Percentiles rank a stretch among this genome's conserved stretches.
phyloP scores from a whole-genome alignment of 306 rosid genomes.

The Corylus avellana region DNA sequence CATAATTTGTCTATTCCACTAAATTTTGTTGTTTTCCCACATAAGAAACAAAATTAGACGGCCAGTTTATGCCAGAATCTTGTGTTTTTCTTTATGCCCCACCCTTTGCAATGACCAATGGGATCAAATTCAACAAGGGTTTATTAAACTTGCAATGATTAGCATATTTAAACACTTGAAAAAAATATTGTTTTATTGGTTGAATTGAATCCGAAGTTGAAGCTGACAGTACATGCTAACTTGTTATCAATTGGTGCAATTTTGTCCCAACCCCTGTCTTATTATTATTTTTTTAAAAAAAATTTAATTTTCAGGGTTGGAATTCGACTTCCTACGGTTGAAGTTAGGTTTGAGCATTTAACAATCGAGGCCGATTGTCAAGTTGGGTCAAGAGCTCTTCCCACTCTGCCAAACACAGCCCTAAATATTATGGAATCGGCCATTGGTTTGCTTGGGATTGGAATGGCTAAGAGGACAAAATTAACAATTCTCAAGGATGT shows the following conservation, averaged over 20 bases:
- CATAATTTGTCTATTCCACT: no score
- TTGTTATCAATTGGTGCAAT: background rate
- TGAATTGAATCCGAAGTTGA: background rate
- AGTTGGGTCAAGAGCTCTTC: conserved; percentile 80
- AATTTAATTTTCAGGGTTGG: conserved; percentile 65
- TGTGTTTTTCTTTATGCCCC: no score
- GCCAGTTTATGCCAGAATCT: no score
- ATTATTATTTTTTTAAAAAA: background rate
- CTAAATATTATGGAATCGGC: conserved; percentile 59
- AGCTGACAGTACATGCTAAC: background rate
- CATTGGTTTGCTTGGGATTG: conserved; percentile 56
- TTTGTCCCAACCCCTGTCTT: background rate
- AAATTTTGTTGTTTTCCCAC: no score
- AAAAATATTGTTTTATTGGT: no score
- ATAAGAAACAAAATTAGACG: no score
- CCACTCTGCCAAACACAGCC: conserved; percentile 73
- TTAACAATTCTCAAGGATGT: conserved; percentile 85
- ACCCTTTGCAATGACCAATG: no score
- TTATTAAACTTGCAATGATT: no score
- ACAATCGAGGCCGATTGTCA: conserved; percentile 73
- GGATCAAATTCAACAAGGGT: no score
- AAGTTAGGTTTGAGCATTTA: conserved; percentile 76
- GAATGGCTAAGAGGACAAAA: conserved; percentile 64
- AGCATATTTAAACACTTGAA: no score
- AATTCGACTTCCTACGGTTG: conserved; percentile 78